phyloP scores from a whole-genome alignment of 2,329 filamentous ascomycete genomes.

The Thelonectria blattea region DNA sequence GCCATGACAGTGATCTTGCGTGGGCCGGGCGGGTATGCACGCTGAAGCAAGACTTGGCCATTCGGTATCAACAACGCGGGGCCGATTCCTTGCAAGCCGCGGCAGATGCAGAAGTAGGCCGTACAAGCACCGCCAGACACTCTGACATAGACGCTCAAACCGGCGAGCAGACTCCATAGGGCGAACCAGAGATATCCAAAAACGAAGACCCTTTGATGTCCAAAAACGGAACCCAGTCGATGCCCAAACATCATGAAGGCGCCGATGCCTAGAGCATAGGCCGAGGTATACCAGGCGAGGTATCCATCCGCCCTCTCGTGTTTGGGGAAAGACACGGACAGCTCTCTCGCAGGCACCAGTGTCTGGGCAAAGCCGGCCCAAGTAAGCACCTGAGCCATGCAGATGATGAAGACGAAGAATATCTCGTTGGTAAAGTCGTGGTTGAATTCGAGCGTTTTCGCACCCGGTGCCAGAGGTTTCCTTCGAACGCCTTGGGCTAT shows the following conservation, averaged over 20 bases:
- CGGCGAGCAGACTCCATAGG: conserved; percentile 35
- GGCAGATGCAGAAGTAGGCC: conserved; percentile 35
- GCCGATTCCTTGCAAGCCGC: conserved; percentile 35
- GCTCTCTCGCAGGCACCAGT: conserved; percentile 27
- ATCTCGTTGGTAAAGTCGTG: conserved; percentile 34
- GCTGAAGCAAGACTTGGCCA: conserved; percentile 31
- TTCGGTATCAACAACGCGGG: conserved; percentile 34
- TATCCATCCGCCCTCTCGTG: conserved; percentile 28
- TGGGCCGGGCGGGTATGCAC: conserved; percentile 34
- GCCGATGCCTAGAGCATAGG: conserved; percentile 33
- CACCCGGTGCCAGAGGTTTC: conserved; percentile 34
- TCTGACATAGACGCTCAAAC: conserved; percentile 30
- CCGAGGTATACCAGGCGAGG: conserved; percentile 35
- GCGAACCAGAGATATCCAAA: conserved; percentile 36
- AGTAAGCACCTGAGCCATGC: conserved; percentile 34
- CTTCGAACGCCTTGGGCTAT: conserved; percentile 26
- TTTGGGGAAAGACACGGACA: conserved; percentile 32
- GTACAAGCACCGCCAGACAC: conserved; percentile 16
- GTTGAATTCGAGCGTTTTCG: conserved; percentile 35
- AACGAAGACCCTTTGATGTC: conserved; percentile 32
- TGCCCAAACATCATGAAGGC: conserved; percentile 30
- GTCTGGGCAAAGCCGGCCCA: conserved; percentile 36
- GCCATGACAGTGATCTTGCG: conserved; percentile 34
- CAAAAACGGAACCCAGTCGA: conserved; percentile 34
- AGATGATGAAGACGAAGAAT: conserved; percentile 35